Conservation (phyloP, 345 rosid genomes). For the Lagerstroemia speciosa region DNA sequence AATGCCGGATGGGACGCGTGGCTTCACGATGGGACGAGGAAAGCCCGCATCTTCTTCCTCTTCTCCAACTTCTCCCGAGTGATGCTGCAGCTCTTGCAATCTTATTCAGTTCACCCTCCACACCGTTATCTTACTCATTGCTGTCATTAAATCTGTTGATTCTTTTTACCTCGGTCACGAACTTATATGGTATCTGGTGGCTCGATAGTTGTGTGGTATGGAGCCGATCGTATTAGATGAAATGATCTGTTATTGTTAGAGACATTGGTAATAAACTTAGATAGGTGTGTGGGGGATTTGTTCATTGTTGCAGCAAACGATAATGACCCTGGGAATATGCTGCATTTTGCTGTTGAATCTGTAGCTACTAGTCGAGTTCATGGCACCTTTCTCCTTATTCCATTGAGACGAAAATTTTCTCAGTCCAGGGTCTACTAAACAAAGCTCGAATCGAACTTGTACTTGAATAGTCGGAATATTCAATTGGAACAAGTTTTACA, state of each 20-base stretch:
- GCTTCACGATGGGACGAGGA: constrained; percentile 89
- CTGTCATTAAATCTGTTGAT: background rate
- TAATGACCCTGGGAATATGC: no score
- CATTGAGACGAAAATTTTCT: no score
- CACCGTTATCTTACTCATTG: background rate
- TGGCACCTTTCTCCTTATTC: no score
- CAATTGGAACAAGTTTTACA: no score
- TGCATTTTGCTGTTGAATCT: no score
- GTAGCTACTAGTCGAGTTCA: no score
- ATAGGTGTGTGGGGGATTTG: background rate
- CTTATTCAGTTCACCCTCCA: background rate
- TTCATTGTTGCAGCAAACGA: background rate
- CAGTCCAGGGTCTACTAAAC: no score
- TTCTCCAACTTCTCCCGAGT: background rate
- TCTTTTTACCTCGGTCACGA: background rate
- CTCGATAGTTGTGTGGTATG: background rate
- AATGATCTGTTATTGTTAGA: background rate
- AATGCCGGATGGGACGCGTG: constrained; percentile 85
- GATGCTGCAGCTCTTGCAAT: background rate
- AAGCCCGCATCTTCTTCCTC: constrained; percentile 26
- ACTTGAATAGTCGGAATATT: no score
- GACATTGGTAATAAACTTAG: background rate
- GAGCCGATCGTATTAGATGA: background rate
- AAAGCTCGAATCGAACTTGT: no score
- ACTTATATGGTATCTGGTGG: background rate